Conservation (phyloP, 805 yeast species). For the Myxozyma melibiosi region DNA sequence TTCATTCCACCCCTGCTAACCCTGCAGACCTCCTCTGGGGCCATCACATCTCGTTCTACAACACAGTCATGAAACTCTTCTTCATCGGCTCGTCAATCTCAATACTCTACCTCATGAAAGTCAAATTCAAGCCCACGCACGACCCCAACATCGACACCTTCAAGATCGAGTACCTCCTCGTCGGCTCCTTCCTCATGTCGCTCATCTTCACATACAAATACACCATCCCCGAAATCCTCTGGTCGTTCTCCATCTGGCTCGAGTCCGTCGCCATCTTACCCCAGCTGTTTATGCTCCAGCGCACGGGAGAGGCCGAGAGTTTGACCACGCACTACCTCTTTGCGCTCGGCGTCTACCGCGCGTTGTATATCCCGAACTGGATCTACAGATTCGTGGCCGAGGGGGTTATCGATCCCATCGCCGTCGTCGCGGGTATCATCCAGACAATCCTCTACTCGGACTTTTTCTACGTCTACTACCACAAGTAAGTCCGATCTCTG, state of each 20-base stretch:
- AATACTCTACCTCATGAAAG: slow-evolving; percentile 69
- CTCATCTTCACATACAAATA: slow-evolving; percentile 69
- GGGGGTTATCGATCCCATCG: slow-evolving; percentile 58
- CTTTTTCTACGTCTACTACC: slow-evolving; percentile 90
- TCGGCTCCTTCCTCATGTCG: slow-evolving; percentile 59
- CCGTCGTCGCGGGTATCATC: slow-evolving; percentile 75
- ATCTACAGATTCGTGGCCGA: slow-evolving; percentile 67
- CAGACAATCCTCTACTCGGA: slow-evolving; percentile 92
- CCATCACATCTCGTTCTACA: slow-evolving; percentile 60
- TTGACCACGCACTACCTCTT: slow-evolving; percentile 91
- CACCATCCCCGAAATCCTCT: slow-evolving; percentile 59
- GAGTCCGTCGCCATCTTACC: slow-evolving; percentile 92
- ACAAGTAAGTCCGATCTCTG: slow-evolving; percentile 36
- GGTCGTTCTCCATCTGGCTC: slow-evolving; percentile 93
- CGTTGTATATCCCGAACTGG: slow-evolving; percentile 94
- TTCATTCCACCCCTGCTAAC: slow-evolving; percentile 14
- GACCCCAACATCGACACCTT: slow-evolving; percentile 73
- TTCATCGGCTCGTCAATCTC: slow-evolving; percentile 76
- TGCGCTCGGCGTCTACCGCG: slow-evolving; percentile 88
- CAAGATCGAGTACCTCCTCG: slow-evolving; percentile 68
- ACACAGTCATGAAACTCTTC: slow-evolving; percentile 76
- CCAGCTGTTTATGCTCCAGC: slow-evolving; percentile 85
- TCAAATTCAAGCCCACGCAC: slow-evolving; percentile 58
- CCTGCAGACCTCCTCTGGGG: slow-evolving; percentile 47
- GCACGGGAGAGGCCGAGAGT: slow-evolving; percentile 83